Base-by-base conservation (phyloP, 306 rosid genomes). In the Trifolium dubium region DNA sequence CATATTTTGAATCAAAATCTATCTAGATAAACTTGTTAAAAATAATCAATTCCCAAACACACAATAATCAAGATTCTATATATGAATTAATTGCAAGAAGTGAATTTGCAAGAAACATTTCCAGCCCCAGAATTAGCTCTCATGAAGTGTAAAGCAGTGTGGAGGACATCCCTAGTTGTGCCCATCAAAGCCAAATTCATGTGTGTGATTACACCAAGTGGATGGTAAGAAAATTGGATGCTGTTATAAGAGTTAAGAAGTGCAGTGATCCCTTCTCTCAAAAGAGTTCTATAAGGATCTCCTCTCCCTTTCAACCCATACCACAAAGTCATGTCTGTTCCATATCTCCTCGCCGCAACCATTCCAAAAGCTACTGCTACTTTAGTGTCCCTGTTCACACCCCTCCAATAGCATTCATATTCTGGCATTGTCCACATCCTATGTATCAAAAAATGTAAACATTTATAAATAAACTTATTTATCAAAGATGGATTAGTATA, bases 361-460 rank as follows among this genome's bases (percentile, higher is more conserved):
- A 82, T 39, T 69, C 98, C 98, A 41, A 92, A 90, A 29, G 85
- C 67, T 40, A 85, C 88, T 8, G 86, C 87, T 9, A 87, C 98
- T 77, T 93, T 90, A 1, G 92, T 87, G 71, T 89, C 92, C 11
- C 82, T 82, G 71, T 84, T 88, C 83, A 93, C 83, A 8, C 76
- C 88, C 82, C 96, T 87, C 97, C 96, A 93, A 59, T 89, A 88
- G 86, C 98, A 93, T 76, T 28, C 83, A 83, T 93, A 83, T 72
- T 88, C 90, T 17, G 89, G 82, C 83, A 32, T 59, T 55, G 76
- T 82, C 98, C 98, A 93, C 43, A 67, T 81, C 74, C 98, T 92
- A 85, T 23, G 1, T 23, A 23, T 1, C 13, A 63, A 39, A 2
- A 10, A 58, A n/a, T 59, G 18, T 67, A 75, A 1, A 15, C 53